phyloP scores from a whole-genome alignment of 2,329 filamentous ascomycete genomes.

The Colletotrichum sp. region DNA sequence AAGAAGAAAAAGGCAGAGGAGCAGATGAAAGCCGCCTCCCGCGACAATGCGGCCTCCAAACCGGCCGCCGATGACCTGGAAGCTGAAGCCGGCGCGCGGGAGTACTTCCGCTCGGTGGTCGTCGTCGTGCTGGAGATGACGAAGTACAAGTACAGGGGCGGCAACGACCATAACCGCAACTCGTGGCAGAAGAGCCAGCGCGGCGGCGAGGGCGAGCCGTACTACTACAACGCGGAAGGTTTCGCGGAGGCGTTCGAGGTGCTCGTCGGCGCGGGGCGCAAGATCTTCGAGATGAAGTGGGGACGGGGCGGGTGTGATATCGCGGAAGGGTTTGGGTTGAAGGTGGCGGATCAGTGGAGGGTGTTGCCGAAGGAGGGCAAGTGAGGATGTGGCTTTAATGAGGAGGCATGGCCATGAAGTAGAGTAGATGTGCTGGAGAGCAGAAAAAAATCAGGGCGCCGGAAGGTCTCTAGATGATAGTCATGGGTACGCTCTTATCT shows the following conservation, averaged over 20 bases:
- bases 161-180: slow-evolving; percentile 44
- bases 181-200: slow-evolving; percentile 57
- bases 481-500: too few relatives aligned
- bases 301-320: slow-evolving; percentile 49
- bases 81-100: slow-evolving; percentile 5
- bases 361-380: slow-evolving; percentile 39
- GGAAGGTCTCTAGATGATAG: background rate
- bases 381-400: background rate
- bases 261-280: slow-evolving; percentile 48
- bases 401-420: background rate
- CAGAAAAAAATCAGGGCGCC: background rate
- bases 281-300: slow-evolving; percentile 49
- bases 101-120: slow-evolving; percentile 25
- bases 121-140: slow-evolving; percentile 37
- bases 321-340: slow-evolving; percentile 36
- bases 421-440: background rate
- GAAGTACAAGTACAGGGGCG: slow-evolving; percentile 44
- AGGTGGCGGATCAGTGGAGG: slow-evolving; percentile 49
- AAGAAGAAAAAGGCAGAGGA: background rate
- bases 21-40: background rate
- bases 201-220: slow-evolving; percentile 58
- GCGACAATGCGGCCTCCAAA: background rate
- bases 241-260: slow-evolving; percentile 48
- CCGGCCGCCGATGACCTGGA: background rate
- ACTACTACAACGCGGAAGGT: slow-evolving; percentile 52